phyloP scores from a whole-genome alignment of 768 basidiomycete species.

The Tricholomella constricta region DNA sequence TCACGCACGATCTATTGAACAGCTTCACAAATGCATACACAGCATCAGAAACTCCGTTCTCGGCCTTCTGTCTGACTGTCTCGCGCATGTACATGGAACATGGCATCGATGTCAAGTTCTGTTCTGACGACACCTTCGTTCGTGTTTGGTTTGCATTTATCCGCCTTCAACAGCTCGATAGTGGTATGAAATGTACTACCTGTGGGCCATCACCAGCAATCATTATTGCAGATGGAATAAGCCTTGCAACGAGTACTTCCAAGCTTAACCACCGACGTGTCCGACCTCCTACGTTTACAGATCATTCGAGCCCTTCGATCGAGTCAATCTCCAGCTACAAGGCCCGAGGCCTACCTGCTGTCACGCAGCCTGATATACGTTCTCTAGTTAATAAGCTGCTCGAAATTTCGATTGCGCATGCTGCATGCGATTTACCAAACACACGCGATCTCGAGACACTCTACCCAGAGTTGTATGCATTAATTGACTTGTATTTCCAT shows the following conservation, averaged over 20 bases:
- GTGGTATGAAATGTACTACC: constrained; percentile 20
- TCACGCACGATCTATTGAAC: constrained; percentile 35
- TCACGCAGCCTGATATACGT: background rate
- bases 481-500: background rate
- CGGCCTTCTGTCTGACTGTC: constrained; percentile 4
- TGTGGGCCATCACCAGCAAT: constrained; percentile 21
- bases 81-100: constrained; percentile 21
- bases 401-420: background rate
- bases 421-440: background rate
- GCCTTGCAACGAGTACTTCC: constrained; percentile 23
- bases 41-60: constrained; percentile 37
- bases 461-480: background rate
- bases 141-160: constrained; percentile 34
- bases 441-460: background rate
- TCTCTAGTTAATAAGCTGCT: background rate
- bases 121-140: constrained; percentile 30
- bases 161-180: constrained; percentile 1
- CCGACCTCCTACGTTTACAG: constrained; percentile 29
- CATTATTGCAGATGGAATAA: constrained; percentile 25
- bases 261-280: constrained; percentile 19
- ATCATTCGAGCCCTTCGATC: constrained; percentile 24
- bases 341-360: constrained; percentile 1
- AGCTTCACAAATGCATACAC: constrained; percentile 34
- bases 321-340: constrained; percentile 3
- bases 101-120: constrained; percentile 18